Conservation (phyloP, 257 asterid genomes). For the Craterostigma plantagineum region DNA sequence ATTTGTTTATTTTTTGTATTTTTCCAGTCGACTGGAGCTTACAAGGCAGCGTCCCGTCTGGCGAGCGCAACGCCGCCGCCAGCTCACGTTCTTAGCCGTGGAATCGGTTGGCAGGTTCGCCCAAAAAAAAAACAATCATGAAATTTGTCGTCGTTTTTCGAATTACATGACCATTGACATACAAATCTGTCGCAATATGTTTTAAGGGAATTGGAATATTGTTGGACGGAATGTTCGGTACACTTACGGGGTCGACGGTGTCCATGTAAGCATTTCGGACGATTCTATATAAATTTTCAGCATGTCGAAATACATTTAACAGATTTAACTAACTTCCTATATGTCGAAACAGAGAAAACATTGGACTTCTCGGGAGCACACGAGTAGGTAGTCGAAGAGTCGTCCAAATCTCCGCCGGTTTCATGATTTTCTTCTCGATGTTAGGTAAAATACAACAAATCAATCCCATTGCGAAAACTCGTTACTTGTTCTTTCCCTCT, state of each 20-base stretch:
- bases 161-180: no score
- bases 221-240: constrained; percentile 76
- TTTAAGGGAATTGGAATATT: constrained; percentile 82
- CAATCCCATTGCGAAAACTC: no score
- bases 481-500: no score
- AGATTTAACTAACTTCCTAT: background rate
- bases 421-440: constrained; percentile 87
- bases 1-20: background rate
- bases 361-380: constrained; percentile 98
- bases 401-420: constrained; percentile 85
- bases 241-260: constrained; percentile 75
- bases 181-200: no score
- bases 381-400: constrained; percentile 91
- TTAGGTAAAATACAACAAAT: constrained; percentile 26
- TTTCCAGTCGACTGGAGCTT: constrained; percentile 91
- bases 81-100: constrained; percentile 96
- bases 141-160: no score
- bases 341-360: constrained; percentile 42
- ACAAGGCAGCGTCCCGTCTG: constrained; percentile 86
- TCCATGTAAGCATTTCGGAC: constrained; percentile 44
- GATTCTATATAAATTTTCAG: background rate
- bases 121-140: background rate
- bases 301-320: background rate
- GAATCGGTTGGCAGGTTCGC: constrained; percentile 96
- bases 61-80: constrained; percentile 99